Evolutionary conservation across 139 green algal species (phyloP).

Genomic region (Zygnema circumcarinatum): DNA sequence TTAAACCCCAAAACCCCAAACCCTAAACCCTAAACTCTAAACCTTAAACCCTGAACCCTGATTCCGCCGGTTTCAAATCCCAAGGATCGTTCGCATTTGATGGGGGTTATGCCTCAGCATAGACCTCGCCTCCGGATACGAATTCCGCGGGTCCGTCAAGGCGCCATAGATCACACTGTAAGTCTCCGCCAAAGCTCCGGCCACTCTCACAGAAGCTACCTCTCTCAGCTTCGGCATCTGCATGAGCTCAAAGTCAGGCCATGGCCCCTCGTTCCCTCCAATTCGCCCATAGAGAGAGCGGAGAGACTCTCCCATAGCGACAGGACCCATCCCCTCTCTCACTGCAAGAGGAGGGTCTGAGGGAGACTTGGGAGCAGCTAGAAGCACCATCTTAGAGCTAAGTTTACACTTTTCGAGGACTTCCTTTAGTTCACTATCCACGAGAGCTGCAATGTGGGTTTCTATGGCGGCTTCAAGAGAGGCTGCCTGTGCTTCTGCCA

Average conservation of each 20-base stretch:
- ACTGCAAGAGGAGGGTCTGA: not conserved
- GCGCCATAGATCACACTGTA: slow-evolving; percentile 44
- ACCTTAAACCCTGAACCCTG: no score
- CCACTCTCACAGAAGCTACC: slow-evolving; percentile 17
- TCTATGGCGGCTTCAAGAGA: slow-evolving; percentile 9
- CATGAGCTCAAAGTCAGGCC: slow-evolving; percentile 55
- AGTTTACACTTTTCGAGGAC: not conserved
- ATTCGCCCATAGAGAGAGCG: slow-evolving; percentile 35
- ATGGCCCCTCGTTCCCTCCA: slow-evolving; percentile 1
- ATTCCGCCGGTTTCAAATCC: no score
- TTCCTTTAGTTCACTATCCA: slow-evolving; percentile 16
- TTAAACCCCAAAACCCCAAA: no score
- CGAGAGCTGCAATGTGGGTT: slow-evolving; percentile 27
- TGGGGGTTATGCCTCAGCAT: slow-evolving; percentile 46
- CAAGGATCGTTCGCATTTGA: slow-evolving; percentile 59
- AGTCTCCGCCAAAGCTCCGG: slow-evolving; percentile 27
- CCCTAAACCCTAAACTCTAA: no score
- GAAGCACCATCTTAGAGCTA: not conserved
- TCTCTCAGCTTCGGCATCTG: slow-evolving; percentile 35
- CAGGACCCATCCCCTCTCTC: not conserved
- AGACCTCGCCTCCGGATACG: slow-evolving; percentile 21
- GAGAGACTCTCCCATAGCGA: slow-evolving; percentile 43
- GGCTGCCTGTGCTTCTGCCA: not conserved
- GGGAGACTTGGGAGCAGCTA: not conserved
- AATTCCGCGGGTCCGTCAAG: slow-evolving; percentile 31